Evolutionary conservation across 2,329 filamentous ascomycete genomes (phyloP), one percentile per base, ranked within the genome.

Genomic region (Phaeosphaeria sp.): DNA sequence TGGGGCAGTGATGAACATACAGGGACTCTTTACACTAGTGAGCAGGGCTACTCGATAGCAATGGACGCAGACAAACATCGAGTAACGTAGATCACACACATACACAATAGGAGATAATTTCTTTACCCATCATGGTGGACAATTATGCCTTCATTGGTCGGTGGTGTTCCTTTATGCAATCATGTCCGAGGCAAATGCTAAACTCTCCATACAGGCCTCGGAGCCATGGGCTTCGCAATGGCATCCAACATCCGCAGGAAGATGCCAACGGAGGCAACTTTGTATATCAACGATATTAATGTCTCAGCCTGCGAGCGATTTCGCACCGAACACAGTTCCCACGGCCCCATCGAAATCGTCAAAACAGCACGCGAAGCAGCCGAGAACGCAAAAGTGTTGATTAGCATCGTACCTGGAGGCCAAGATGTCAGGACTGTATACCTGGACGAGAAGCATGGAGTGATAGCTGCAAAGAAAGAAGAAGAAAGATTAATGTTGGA

Each of bases 181-280:
- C 48, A 49, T 62, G 20, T 44, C 9, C 9, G 6, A 6, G 4
- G 11, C 3, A 23, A 17, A 49, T 39, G 47, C 47, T 49, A 17
- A 36, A 36, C 9, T 42, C 6, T 39, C 56, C 27, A n/a, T 2
- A 4, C 27, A 74, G 73, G 73, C 20, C 70, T 75, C 25, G 73
- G 73, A 50, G 72, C 71, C 6, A 75, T 75, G 73, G 73, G 73
- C 48, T 73, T 72, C 52, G 67, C 66, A 6, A 74, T 75, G 73
- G 72, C 71, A 13, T 54, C 60, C 20, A 74, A 75, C 27, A 63
- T 75, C 22, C 64, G 73, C 30, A 58, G 60, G 9, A 73, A 74
- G 21, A 68, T 71, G 18, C 52, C 66, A 0, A 17, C 56, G 11
- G 15, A 46, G 0, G 64, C 67, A 2, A 71, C 55, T 1, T 51